A percentile compares a stretch with the other conserved stretches of the same genome.
Evolutionary conservation across 768 basidiomycete species (phyloP).

Genomic region (Agrocybe pediades): DNA sequence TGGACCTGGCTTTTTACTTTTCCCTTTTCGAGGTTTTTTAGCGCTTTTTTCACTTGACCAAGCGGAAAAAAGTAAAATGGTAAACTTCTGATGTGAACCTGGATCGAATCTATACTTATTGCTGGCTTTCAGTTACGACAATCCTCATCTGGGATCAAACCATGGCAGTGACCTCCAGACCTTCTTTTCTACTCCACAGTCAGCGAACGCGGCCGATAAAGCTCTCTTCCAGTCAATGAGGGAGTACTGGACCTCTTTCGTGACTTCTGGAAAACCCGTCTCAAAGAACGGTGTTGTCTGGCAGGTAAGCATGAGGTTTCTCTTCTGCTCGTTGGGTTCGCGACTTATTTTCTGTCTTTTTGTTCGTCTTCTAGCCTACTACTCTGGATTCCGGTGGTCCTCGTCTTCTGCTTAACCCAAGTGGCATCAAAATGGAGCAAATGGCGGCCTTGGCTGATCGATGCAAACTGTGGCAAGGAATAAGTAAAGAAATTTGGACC

Average conservation of each 20-base stretch:
- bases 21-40: too few relatives aligned
- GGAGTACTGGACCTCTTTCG: conserved; percentile 42
- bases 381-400: conserved; percentile 3
- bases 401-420: conserved; percentile 17
- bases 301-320: too few relatives aligned
- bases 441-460: conserved; percentile 6
- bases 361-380: conserved; percentile 13
- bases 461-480: conserved; percentile 19
- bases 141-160: conserved; percentile 37
- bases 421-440: conserved; percentile 6
- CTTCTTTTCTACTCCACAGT: conserved; percentile 31
- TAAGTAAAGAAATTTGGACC: conserved; percentile 15
- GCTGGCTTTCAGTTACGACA: conserved; percentile 39
- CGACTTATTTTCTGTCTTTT: neutral
- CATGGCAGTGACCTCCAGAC: conserved; percentile 40
- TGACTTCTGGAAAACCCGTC: conserved; percentile 31
- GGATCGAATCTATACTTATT: neutral
- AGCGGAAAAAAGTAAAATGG: too few relatives aligned
- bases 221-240: conserved; percentile 39
- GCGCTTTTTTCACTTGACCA: too few relatives aligned
- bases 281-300: conserved; percentile 23
- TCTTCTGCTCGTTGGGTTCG: neutral
- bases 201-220: conserved; percentile 26
- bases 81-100: too few relatives aligned
- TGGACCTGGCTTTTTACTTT: neutral